These are phyloP conservation scores for Rhizopus arrhizus DNA, from an alignment of 371 early-diverging fungal genomes.

Conservation along the genomic window DNA sequence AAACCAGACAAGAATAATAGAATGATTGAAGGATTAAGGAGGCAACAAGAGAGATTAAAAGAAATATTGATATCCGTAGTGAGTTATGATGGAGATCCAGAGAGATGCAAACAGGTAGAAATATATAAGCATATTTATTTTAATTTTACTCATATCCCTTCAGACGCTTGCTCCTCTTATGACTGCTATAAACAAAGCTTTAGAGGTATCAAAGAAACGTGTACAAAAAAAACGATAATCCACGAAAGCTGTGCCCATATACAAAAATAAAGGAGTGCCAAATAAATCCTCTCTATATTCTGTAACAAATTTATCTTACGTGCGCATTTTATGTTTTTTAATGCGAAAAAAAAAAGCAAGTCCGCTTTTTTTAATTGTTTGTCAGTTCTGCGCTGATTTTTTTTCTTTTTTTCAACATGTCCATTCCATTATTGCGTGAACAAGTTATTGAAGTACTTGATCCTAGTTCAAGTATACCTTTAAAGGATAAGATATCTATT, in stretches of 20 bases:
- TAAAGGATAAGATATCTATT: constrained; percentile 29
- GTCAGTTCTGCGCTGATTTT: too few relatives aligned
- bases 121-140: not conserved
- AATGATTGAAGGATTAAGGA: constrained; percentile 57
- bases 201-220: constrained; percentile 57
- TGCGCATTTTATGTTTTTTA: too few relatives aligned
- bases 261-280: too few relatives aligned
- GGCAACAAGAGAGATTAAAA: constrained; percentile 52
- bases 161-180: constrained; percentile 56
- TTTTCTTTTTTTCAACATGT: too few relatives aligned
- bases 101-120: constrained; percentile 42
- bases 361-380: too few relatives aligned
- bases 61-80: constrained; percentile 43
- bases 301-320: too few relatives aligned
- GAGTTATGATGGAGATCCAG: constrained; percentile 35
- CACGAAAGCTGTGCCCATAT: too few relatives aligned
- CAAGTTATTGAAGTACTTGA: constrained; percentile 32
- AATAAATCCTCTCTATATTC: too few relatives aligned
- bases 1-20: constrained; percentile 55
- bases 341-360: too few relatives aligned
- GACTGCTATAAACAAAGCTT: constrained; percentile 51
- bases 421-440: not conserved
- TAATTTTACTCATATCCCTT: constrained; percentile 10
- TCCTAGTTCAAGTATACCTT: constrained; percentile 20
- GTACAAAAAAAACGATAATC: constrained; percentile 43